phyloP scores from a whole-genome alignment of 345 rosid species.

The Citrus mangshanensis region DNA sequence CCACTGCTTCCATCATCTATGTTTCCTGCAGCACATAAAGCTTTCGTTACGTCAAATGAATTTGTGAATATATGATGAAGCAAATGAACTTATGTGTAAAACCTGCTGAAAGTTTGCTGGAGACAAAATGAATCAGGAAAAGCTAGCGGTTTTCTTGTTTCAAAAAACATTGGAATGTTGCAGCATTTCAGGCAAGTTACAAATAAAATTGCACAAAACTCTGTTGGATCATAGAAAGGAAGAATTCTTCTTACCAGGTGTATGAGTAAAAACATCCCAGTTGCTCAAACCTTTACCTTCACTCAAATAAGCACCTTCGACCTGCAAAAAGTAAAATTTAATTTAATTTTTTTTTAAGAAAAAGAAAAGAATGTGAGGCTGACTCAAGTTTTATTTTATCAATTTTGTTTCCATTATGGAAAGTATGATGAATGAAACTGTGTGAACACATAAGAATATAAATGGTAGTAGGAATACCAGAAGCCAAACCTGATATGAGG shows the following conservation, averaged over 20 bases:
- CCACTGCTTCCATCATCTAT: constrained; percentile 64
- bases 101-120: not conserved
- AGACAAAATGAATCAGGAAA: not conserved
- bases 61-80: not conserved
- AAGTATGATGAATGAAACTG: not conserved
- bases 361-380: not conserved
- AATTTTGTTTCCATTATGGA: not conserved
- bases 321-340: not conserved
- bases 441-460: not conserved
- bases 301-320: constrained; percentile 41
- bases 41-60: not conserved
- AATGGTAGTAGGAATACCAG: not conserved
- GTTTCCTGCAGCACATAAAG: constrained; percentile 32
- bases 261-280: constrained; percentile 40
- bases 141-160: too few species aligned
- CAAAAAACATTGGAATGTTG: too few species aligned
- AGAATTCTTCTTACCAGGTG: constrained; percentile 15
- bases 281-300: constrained; percentile 41
- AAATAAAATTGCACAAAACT: not conserved
- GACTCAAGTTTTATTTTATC: not conserved
- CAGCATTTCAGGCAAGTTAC: not conserved
- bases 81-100: not conserved
- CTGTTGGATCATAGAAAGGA: not conserved
- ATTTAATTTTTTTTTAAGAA: too few species aligned
- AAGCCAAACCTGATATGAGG: not conserved